Percentiles rank a stretch among this genome's conserved stretches.
Evolutionary conservation across 139 green algal species (phyloP).

Genomic region (Auxenochlorella protothecoides): DNA sequence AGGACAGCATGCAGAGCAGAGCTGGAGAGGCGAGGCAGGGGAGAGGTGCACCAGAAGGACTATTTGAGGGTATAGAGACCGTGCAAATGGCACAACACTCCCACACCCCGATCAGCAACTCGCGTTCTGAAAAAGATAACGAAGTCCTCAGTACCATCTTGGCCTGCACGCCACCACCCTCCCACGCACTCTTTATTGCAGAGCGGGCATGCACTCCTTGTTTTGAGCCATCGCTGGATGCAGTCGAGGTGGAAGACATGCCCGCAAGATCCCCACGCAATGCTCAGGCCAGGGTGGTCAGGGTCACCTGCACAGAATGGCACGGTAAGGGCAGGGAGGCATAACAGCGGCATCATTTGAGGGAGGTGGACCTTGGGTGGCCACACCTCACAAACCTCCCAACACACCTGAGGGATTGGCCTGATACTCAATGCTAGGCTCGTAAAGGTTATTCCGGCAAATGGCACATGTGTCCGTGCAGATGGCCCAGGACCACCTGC

Average conservation of each 20-base stretch:
- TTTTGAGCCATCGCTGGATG: conserved; percentile 97
- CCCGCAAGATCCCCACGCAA: conserved; percentile 88
- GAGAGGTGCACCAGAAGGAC: conserved; percentile 9
- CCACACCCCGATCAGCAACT: too few relatives aligned
- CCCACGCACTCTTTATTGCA: conserved; percentile 68
- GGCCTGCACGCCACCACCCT: background rate
- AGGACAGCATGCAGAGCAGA: too few relatives aligned
- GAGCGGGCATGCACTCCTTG: conserved; percentile 79
- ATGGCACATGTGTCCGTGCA: conserved; percentile 95
- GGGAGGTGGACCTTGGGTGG: too few relatives aligned
- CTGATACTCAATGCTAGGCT: conserved; percentile 96
- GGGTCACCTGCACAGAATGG: conserved; percentile 35
- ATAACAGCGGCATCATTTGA: background rate
- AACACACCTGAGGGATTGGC: conserved; percentile 76
- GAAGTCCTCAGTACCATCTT: background rate
- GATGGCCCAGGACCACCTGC: conserved; percentile 83
- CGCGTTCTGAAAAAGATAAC: background rate
- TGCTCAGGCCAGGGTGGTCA: conserved; percentile 82
- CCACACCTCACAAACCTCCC: too few relatives aligned
- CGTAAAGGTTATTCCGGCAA: conserved; percentile 96
- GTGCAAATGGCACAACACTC: too few relatives aligned
- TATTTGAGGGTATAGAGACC: background rate
- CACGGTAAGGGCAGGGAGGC: background rate
- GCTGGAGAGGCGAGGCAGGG: too few relatives aligned
- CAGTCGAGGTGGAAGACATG: conserved; percentile 98